Evolutionary conservation across 345 rosid species (phyloP).

Genomic region (Cardamine chenopodiifolia): DNA sequence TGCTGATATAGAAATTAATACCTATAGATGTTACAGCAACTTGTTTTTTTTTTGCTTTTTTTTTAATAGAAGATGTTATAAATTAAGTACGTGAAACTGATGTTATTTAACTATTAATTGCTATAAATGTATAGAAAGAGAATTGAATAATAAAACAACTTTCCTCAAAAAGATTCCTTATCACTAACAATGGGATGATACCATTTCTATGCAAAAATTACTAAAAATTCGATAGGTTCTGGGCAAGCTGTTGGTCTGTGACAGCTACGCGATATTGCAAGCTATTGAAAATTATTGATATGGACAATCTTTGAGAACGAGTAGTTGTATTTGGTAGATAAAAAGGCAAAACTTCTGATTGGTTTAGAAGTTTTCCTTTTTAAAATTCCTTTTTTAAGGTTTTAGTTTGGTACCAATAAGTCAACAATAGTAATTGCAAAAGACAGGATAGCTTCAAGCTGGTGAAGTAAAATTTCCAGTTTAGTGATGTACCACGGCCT

Average conservation of each 20-base stretch:
- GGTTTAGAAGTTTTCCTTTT: constrained; percentile 32
- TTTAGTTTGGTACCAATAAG: constrained; percentile 39
- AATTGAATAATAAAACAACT: constrained; percentile 40
- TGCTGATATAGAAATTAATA: constrained; percentile 5
- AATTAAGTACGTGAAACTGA: constrained; percentile 22
- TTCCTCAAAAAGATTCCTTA: constrained; percentile 47
- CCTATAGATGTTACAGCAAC: constrained; percentile 24
- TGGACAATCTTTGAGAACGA: constrained; percentile 46
- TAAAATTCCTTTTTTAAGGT: constrained; percentile 35
- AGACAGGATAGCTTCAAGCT: neutral
- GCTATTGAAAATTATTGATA: constrained; percentile 46
- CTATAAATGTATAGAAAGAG: constrained; percentile 29
- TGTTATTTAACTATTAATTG: constrained; percentile 9
- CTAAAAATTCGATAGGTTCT: constrained; percentile 42
- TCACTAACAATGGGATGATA: constrained; percentile 45
- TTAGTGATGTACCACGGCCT: constrained; percentile 1
- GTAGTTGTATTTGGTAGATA: constrained; percentile 33
- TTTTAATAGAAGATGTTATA: neutral
- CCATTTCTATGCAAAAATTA: constrained; percentile 42
- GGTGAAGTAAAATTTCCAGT: constrained; percentile 23
- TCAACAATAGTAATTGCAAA: constrained; percentile 40
- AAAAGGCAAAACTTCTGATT: constrained; percentile 27
- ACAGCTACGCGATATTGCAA: constrained; percentile 46
- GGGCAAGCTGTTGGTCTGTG: constrained; percentile 45
- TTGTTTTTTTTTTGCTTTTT: neutral